A percentile compares a stretch with the other conserved stretches of the same genome.
Conservation (phyloP, 306 rosid species). For the Lathyrus sativus region DNA sequence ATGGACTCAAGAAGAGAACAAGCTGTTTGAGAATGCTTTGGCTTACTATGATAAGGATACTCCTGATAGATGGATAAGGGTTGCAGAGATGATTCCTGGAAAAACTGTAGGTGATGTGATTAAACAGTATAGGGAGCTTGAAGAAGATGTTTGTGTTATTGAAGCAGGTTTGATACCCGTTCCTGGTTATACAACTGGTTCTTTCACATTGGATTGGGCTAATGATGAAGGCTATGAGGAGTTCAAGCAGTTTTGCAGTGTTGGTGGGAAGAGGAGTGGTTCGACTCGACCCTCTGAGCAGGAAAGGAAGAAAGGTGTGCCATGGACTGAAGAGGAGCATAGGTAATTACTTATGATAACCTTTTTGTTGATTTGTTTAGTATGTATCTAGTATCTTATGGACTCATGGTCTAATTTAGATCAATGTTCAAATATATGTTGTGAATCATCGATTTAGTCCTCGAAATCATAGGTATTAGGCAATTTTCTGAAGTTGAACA, state of each 20-base stretch:
- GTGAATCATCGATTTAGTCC: not conserved
- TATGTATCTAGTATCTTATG: not conserved
- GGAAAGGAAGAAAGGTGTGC: conserved; percentile 89
- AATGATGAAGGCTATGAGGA: conserved; percentile 60
- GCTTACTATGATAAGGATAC: conserved; percentile 72
- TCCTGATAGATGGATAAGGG: conserved; percentile 76
- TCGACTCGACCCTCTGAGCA: conserved; percentile 68
- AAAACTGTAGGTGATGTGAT: conserved; percentile 88
- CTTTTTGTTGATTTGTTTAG: conserved; percentile 14
- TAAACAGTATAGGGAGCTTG: conserved; percentile 78
- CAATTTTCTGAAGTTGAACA: not conserved
- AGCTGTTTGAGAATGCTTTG: conserved; percentile 78
- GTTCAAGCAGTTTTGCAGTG: conserved; percentile 62
- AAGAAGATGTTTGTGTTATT: conserved; percentile 81
- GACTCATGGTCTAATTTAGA: conserved; percentile 3
- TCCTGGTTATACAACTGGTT: conserved; percentile 56
- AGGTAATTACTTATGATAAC: conserved; percentile 53
- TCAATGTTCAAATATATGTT: conserved; percentile 12
- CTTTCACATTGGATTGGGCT: conserved; percentile 76
- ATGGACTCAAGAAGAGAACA: conserved; percentile 87
- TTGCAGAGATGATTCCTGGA: conserved; percentile 82
- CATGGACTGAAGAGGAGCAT: conserved; percentile 95
- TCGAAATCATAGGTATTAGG: not conserved
- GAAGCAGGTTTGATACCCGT: conserved; percentile 85
- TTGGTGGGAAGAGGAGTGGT: conserved; percentile 61